These are phyloP conservation scores for Fusarium scirpi DNA, from an alignment of 2,329 filamentous ascomycete species.

Conservation along the genomic window DNA sequence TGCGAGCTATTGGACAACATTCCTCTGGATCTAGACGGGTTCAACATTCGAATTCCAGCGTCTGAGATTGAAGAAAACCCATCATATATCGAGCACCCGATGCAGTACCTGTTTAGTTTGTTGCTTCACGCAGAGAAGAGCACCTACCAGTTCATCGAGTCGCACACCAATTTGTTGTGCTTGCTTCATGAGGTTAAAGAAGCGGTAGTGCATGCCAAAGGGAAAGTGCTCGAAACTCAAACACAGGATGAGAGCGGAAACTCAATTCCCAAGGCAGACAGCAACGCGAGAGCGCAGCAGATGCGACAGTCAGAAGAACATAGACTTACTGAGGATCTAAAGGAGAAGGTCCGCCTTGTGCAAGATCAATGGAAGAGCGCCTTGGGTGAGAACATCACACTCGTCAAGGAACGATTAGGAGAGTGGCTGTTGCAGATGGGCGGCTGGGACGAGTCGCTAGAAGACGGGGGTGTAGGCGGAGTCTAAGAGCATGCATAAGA, in stretches of 20 bases:
- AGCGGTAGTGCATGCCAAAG: slow-evolving; percentile 76
- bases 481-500: slow-evolving; percentile 48
- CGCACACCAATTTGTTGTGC: slow-evolving; percentile 90
- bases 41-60: slow-evolving; percentile 81
- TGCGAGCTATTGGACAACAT: slow-evolving; percentile 83
- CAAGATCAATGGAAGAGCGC: slow-evolving; percentile 92
- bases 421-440: slow-evolving; percentile 79
- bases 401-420: slow-evolving; percentile 79
- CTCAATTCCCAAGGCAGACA: slow-evolving; percentile 50
- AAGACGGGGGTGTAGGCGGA: slow-evolving; percentile 66
- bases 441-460: slow-evolving; percentile 87
- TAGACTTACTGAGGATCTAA: slow-evolving; percentile 83
- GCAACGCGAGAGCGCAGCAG: slow-evolving; percentile 60
- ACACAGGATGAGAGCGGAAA: slow-evolving; percentile 57
- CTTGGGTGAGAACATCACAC: slow-evolving; percentile 80
- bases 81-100: slow-evolving; percentile 79
- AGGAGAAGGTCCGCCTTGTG: slow-evolving; percentile 91
- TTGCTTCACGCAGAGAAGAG: slow-evolving; percentile 90
- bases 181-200: slow-evolving; percentile 91
- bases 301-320: slow-evolving; percentile 76
- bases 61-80: slow-evolving; percentile 89
- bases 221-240: slow-evolving; percentile 75
- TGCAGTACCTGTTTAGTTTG: slow-evolving; percentile 91
- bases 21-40: slow-evolving; percentile 68
- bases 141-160: slow-evolving; percentile 97